These are phyloP conservation scores for Dissophora ornata DNA, from an alignment of 192 early-diverging fungal genomes.

Conservation along the genomic window DNA sequence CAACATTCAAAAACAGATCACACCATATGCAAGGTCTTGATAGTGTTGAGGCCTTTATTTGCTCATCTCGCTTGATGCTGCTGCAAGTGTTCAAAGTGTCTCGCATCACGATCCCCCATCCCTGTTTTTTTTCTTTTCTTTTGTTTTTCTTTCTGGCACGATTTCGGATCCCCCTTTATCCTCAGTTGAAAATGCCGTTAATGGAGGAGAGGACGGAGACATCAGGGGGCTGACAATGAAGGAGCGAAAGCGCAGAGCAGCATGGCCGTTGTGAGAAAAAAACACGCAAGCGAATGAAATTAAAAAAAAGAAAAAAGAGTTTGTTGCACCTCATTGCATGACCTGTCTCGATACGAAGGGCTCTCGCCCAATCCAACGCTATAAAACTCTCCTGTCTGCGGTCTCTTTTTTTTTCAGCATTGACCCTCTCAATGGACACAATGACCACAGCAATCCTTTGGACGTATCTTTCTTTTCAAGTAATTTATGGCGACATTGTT, in stretches of 20 bases:
- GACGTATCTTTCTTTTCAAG: too few species aligned
- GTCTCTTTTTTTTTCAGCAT: not conserved
- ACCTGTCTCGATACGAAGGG: not conserved
- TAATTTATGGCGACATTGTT: too few species aligned
- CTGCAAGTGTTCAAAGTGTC: too few species aligned
- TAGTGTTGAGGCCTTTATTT: not conserved
- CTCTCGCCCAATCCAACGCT: too few species aligned
- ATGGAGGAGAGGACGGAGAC: not conserved
- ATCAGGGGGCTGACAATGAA: too few species aligned
- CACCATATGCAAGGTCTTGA: constrained; percentile 3
- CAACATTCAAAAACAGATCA: constrained; percentile 23
- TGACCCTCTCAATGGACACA: constrained; percentile 1
- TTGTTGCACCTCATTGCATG: too few species aligned
- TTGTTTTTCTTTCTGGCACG: not conserved
- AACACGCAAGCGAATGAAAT: not conserved
- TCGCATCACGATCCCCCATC: not conserved
- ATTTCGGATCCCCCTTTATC: not conserved
- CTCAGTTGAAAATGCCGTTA: not conserved
- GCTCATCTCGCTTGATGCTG: too few species aligned
- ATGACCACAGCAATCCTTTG: not conserved
- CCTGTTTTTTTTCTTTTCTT: not conserved
- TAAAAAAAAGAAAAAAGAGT: constrained; percentile 5
- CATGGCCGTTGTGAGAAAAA: constrained; percentile 3
- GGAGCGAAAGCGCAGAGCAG: too few species aligned
- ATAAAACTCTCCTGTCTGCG: not conserved